Evolutionary conservation across 345 rosid genomes (phyloP).

Genomic region (Brassica incana): DNA sequence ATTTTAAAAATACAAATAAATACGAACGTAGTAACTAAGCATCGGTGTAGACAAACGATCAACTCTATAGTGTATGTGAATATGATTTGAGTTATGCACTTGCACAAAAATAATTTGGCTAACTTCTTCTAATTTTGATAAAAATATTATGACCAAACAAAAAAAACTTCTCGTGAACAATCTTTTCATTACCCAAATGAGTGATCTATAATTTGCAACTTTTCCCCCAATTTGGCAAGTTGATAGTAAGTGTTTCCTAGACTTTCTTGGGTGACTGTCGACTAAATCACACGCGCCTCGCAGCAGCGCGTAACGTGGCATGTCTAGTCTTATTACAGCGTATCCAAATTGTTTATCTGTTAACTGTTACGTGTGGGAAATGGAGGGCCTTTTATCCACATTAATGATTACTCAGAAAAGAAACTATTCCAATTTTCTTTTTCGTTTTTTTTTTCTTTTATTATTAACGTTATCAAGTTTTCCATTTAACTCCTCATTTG

Average conservation of each 20-base stretch:
- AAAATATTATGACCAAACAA: background rate
- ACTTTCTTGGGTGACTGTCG: background rate
- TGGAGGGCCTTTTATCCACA: constrained; percentile 23
- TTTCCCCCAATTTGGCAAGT: constrained; percentile 36
- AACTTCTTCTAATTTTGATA: background rate
- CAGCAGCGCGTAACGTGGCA: constrained; percentile 36
- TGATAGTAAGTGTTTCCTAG: constrained; percentile 13
- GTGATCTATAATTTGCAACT: background rate
- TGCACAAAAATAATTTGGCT: background rate
- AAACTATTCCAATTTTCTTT: background rate
- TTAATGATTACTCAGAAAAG: background rate
- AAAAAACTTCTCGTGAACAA: constrained; percentile 13
- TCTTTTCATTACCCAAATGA: constrained; percentile 6
- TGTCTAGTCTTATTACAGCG: constrained; percentile 35
- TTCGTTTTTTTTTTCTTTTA: no score
- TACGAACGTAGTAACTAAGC: no score
- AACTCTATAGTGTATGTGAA: no score
- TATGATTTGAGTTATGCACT: background rate
- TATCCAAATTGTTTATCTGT: constrained; percentile 37
- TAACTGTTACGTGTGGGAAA: constrained; percentile 39
- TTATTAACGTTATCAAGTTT: background rate
- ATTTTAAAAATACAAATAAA: no score
- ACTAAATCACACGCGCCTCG: constrained; percentile 23
- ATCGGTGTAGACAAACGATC: no score
- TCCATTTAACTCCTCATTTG: constrained; percentile 5